Evolutionary conservation across 78 protist genomes (phyloP).

Genomic region (Dictyostelium citrinum): DNA sequence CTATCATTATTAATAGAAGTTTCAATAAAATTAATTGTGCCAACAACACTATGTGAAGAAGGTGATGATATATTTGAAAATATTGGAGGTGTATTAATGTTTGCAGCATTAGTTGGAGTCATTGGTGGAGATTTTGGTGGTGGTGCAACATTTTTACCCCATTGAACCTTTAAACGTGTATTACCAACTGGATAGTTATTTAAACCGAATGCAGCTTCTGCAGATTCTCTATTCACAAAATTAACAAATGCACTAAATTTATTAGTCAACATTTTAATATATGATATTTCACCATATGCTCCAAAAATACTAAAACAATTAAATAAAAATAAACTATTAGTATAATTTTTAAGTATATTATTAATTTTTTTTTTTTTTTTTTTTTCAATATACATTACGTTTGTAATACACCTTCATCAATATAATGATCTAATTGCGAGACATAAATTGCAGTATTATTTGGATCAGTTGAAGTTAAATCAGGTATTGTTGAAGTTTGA

Average conservation of each 20-base stretch:
- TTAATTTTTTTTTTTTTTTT: too few species aligned
- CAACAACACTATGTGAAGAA: background rate
- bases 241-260: constrained; percentile 14
- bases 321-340: too few species aligned
- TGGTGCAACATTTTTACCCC: constrained; percentile 7
- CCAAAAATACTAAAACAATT: background rate
- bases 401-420: constrained; percentile 1
- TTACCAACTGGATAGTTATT: background rate
- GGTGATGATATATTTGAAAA: background rate
- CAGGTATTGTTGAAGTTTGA: background rate
- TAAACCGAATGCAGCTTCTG: constrained; percentile 22
- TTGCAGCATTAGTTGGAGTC: background rate
- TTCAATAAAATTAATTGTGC: background rate
- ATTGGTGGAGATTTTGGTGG: background rate
- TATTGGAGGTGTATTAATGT: background rate
- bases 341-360: too few species aligned
- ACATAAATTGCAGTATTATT: constrained; percentile 8
- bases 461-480: constrained; percentile 3
- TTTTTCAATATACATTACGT: background rate
- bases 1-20: background rate
- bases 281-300: constrained; percentile 24
- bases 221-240: constrained; percentile 13
- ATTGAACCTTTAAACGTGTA: constrained; percentile 7
- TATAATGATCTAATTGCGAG: background rate
- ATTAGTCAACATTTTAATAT: constrained; percentile 1